These are phyloP conservation scores for Cardiospermum halicacabum DNA, from an alignment of 345 rosid species.

Conservation along the genomic window DNA sequence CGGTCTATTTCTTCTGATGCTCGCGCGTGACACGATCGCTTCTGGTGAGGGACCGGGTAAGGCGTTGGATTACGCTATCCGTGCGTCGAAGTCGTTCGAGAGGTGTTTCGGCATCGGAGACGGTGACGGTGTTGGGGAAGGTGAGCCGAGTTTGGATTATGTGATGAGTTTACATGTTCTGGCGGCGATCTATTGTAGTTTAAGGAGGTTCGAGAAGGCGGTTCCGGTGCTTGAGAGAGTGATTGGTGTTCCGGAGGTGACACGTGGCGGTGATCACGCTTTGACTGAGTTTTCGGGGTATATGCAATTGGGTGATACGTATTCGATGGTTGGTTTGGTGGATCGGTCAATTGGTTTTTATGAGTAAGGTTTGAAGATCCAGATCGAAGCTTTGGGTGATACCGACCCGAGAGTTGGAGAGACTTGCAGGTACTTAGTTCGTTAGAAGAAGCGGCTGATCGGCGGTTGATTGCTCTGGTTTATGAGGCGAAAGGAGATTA, in stretches of 20 bases:
- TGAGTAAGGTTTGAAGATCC: slow-evolving; percentile 89
- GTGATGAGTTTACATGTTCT: slow-evolving; percentile 96
- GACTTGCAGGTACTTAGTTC: slow-evolving; percentile 99
- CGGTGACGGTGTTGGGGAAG: slow-evolving; percentile 53
- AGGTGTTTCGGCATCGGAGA: slow-evolving; percentile 59
- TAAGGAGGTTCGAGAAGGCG: slow-evolving; percentile 92
- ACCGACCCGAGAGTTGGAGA: slow-evolving; percentile 97
- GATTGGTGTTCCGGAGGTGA: slow-evolving; percentile 67
- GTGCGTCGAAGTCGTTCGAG: slow-evolving; percentile 89
- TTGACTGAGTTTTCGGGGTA: slow-evolving; percentile 90
- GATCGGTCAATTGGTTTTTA: slow-evolving; percentile 79
- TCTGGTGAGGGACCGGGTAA: slow-evolving; percentile 90
- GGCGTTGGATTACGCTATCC: slow-evolving; percentile 87
- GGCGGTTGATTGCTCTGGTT: slow-evolving; percentile 86
- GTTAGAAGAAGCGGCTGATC: slow-evolving; percentile 94
- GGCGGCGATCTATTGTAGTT: slow-evolving; percentile 90
- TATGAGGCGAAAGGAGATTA: slow-evolving; percentile 96
- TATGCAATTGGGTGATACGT: slow-evolving; percentile 96
- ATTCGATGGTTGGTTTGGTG: slow-evolving; percentile 90
- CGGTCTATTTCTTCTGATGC: slow-evolving; percentile 90
- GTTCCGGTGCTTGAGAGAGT: slow-evolving; percentile 84
- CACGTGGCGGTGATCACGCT: slow-evolving; percentile 75
- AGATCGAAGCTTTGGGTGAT: slow-evolving; percentile 92
- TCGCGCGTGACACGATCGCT: slow-evolving; percentile 90
- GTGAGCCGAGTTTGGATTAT: slow-evolving; percentile 82